Evolutionary conservation across 495 filamentous ascomycete genomes (phyloP), one percentile per base, ranked within the genome.

Genomic region (Staphylotrichum longicolle): DNA sequence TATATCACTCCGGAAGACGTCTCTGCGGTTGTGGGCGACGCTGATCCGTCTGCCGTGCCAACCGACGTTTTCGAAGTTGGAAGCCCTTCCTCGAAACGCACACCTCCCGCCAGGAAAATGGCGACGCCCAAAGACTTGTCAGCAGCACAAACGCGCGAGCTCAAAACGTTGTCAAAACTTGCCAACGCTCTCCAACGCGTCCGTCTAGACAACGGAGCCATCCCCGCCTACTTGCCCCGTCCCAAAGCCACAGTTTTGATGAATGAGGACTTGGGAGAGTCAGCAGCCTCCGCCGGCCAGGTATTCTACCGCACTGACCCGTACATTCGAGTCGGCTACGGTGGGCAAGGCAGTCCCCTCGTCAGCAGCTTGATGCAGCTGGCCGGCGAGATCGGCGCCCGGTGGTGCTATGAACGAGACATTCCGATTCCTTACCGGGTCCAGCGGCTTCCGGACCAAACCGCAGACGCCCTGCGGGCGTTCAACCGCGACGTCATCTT

Each of bases 401-500:
- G 71, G 42, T 98, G 91, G 88, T 90, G 87, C 68, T 68, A 80
- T 14, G 80, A 85, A 44, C 87, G 93, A 41, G 78, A 83, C 57
- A 90, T 98, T 41, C 93, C 95, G 3, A 81, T 85, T 54, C 82
- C 91, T 14, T 97, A 88, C 74, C 83, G 91, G 45, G 84, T 88
- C 7, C 79, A 86, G 63, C 81, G 80, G 49, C 80, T 86, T 57
- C 84, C 87, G 5, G 75, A 82, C 41, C 79, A 82, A 46, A 70
- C 77, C 46, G 59, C 72, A 9, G 64, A 70, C 3, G 60, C 70
- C 8, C 58, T 86, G 11, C 68, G 66, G 30, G 66, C 77, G 11
- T 72, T 84, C 44, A 85, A 85, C 3, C 55, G 77, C 71, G 45
- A 74, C 73, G 40, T 80, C 76, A 20, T 83, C 77, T 64, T 79